These are phyloP conservation scores for Plectosphaerella sp. DNA, from an alignment of 2,329 filamentous ascomycete species.

Conservation along the genomic window DNA sequence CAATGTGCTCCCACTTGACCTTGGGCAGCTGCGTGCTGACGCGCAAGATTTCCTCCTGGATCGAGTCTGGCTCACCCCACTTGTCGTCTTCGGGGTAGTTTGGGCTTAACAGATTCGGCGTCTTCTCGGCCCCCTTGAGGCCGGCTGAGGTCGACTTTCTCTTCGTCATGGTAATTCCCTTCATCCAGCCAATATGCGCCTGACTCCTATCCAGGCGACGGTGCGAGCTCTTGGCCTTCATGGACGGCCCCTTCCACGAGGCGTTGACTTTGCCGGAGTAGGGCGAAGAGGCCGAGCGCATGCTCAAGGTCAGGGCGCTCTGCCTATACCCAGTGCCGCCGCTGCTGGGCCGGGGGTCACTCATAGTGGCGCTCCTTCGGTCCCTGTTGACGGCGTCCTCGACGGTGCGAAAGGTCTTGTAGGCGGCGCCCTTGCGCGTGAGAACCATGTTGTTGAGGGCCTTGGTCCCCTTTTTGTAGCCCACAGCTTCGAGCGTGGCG, in stretches of 20 bases:
- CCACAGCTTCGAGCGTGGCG: slow-evolving; percentile 61
- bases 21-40: slow-evolving; percentile 59
- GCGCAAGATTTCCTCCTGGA: slow-evolving; percentile 62
- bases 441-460: slow-evolving; percentile 62
- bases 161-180: slow-evolving; percentile 61
- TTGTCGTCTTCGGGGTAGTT: slow-evolving; percentile 48
- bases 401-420: slow-evolving; percentile 78
- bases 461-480: slow-evolving; percentile 65
- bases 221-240: slow-evolving; percentile 48
- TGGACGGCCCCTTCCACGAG: slow-evolving; percentile 52
- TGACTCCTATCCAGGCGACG: slow-evolving; percentile 42
- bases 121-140: slow-evolving; percentile 37
- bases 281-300: slow-evolving; percentile 37
- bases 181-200: slow-evolving; percentile 65
- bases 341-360: slow-evolving; percentile 47
- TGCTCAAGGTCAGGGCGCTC: slow-evolving; percentile 37
- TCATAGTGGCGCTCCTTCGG: slow-evolving; percentile 58
- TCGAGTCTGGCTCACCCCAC: slow-evolving; percentile 57
- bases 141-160: slow-evolving; percentile 39
- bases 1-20: slow-evolving; percentile 59
- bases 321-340: slow-evolving; percentile 36
- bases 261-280: slow-evolving; percentile 27
- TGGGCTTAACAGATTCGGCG: slow-evolving; percentile 46
- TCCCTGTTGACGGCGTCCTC: slow-evolving; percentile 55
- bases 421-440: slow-evolving; percentile 78